phyloP scores from a whole-genome alignment of 768 basidiomycete genomes.

The Russula brevipes region DNA sequence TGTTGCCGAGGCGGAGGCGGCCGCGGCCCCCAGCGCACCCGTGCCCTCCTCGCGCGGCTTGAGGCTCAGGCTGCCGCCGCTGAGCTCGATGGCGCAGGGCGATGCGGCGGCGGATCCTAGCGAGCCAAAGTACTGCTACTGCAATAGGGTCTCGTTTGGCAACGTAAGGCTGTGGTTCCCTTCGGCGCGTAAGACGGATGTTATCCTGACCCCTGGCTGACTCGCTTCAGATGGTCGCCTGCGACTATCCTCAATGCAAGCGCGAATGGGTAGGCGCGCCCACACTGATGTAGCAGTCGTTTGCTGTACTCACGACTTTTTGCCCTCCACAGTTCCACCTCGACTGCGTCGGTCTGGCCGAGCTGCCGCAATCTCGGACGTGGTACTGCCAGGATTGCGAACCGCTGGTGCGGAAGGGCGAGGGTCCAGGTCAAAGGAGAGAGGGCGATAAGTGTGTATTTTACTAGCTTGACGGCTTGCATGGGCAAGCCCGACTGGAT shows the following conservation, averaged over 20 bases:
- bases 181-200: too few relatives aligned
- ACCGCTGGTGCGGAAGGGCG: slow-evolving; percentile 29
- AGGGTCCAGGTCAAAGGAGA: slow-evolving; percentile 29
- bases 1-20: not conserved
- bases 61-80: slow-evolving; percentile 37
- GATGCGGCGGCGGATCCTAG: slow-evolving; percentile 28
- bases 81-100: slow-evolving; percentile 18
- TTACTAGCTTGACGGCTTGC: not conserved
- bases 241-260: slow-evolving; percentile 65
- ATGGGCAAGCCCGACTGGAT: not conserved
- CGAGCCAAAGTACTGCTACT: slow-evolving; percentile 74
- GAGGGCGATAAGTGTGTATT: slow-evolving; percentile 28
- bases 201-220: too few relatives aligned
- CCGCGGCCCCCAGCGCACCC: not conserved
- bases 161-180: slow-evolving; percentile 44
- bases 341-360: slow-evolving; percentile 55
- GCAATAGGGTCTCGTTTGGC: slow-evolving; percentile 74
- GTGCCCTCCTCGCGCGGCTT: slow-evolving; percentile 26
- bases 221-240: slow-evolving; percentile 71
- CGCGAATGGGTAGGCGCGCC: slow-evolving; percentile 70
- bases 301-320: not conserved
- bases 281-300: slow-evolving; percentile 15
- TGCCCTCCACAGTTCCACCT: slow-evolving; percentile 59
- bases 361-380: slow-evolving; percentile 47
- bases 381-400: slow-evolving; percentile 73